Evolutionary conservation across 306 rosid species (phyloP), one percentile per base, ranked within the genome.

Genomic region (Astragalus membranaceus): DNA sequence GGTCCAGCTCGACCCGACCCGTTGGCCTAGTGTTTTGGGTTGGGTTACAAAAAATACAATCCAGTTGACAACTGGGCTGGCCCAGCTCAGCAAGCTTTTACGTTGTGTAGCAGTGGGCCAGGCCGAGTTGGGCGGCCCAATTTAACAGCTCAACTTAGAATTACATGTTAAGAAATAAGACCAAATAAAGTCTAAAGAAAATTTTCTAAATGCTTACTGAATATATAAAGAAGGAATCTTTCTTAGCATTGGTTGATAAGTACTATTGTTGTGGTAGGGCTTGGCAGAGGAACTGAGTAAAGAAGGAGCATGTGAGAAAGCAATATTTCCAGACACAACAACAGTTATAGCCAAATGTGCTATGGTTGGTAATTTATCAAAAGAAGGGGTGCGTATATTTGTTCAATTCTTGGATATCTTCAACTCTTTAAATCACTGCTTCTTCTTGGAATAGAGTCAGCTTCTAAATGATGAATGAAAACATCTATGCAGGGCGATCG

Each of bases 251-350:
- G 5, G 70, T 30, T 26, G 51, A 42, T 16, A 39, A 20, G 12
- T 55, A 36, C 5, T 36, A 10, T 59, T 44, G 3, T 55, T 69
- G 9, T 72, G 63, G 55, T 77, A 90, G 98, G 97, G 97, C 6
- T 78, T 94, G 81, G 88, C 95, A 3, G 80, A 80, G 26, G 97
- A 94, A 76, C 69, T 94, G 84, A 77, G 92, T 62, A 73, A 83
- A 77, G 97, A 90, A 36, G 98, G 98, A 43, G 97, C 98, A 10
- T 94, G 98, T 36, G 96, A 87, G 58, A 48, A 70, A 70, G 98
- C 95, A 58, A 88, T 94, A 30, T 94, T 94, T 77, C 97, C 98
- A 23, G 97, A 94, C 71, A 20, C 98, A 36, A 75, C 17, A 33
- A 9, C 72, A 49, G 79, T 87, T 0, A 13, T 80, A 57, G 47